Percentiles rank a stretch among this genome's conserved stretches.
These are phyloP conservation scores for Alternaria sp. DNA, from an alignment of 2,329 filamentous ascomycete species.

Conservation along the genomic window DNA sequence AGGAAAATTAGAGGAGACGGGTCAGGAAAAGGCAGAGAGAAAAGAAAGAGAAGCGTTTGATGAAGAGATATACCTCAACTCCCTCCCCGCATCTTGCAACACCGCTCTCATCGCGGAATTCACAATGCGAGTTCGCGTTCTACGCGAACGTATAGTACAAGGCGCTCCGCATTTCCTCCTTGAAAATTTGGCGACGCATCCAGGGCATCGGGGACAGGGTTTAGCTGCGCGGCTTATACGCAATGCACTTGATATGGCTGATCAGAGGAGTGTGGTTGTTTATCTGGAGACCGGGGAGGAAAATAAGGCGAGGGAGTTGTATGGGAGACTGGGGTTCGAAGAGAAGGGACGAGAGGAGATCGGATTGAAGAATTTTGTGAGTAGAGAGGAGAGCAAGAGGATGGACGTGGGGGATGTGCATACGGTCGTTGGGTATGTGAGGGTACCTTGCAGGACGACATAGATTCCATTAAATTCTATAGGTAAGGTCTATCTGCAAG, in stretches of 20 bases:
- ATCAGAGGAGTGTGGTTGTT: slow-evolving; percentile 20
- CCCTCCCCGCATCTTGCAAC: slow-evolving; percentile 31
- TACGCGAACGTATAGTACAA: slow-evolving; percentile 21
- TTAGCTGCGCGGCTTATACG: slow-evolving; percentile 30
- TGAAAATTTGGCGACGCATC: slow-evolving; percentile 39
- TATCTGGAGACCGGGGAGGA: slow-evolving; percentile 38
- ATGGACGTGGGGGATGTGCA: not conserved
- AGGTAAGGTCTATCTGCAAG: not conserved
- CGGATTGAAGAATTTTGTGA: slow-evolving; percentile 7
- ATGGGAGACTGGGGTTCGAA: slow-evolving; percentile 34
- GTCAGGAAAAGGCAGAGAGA: slow-evolving; percentile 25
- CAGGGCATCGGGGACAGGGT: slow-evolving; percentile 28
- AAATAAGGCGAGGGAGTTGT: slow-evolving; percentile 30
- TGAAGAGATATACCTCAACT: slow-evolving; percentile 27
- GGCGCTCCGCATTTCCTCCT: slow-evolving; percentile 25
- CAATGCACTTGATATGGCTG: slow-evolving; percentile 21
- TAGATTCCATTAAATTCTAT: not conserved
- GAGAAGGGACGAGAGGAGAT: slow-evolving; percentile 25
- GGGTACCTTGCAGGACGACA: not conserved
- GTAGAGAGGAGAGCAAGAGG: not conserved
- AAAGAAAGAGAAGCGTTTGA: slow-evolving; percentile 30
- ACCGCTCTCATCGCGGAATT: slow-evolving; percentile 35
- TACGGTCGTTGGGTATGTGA: not conserved
- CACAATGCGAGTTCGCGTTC: not conserved
- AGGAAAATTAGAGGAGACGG: slow-evolving; percentile 16